Percentiles rank a stretch among this genome's conserved stretches.
Conservation (phyloP, 371 early-diverging fungal genomes). For the Mucor racemosus region DNA sequence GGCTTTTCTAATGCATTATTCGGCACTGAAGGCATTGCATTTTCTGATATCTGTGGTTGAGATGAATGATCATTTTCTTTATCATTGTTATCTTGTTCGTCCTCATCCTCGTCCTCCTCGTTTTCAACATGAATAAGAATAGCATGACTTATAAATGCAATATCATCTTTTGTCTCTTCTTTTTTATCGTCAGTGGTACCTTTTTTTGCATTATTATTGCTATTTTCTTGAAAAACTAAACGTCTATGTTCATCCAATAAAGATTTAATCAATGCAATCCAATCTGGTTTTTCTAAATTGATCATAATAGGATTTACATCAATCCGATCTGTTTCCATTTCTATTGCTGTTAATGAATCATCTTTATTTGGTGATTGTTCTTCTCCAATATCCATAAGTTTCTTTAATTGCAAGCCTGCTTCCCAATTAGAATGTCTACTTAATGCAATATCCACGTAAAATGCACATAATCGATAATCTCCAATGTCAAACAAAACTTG, state of each 20-base stretch:
- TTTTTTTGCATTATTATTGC: neutral
- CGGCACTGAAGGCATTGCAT: neutral
- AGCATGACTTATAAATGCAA: neutral
- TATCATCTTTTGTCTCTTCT: neutral
- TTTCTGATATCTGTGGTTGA: neutral
- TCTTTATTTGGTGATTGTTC: neutral
- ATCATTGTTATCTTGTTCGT: neutral
- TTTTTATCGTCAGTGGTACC: neutral
- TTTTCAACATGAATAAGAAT: neutral
- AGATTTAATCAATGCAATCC: conserved; percentile 4
- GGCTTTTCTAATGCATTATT: neutral
- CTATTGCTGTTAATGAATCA: neutral
- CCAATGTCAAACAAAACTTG: conserved; percentile 62
- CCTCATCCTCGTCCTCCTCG: neutral
- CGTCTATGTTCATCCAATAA: conserved; percentile 22
- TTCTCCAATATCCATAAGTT: neutral
- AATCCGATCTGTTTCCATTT: neutral
- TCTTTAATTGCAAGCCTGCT: conserved; percentile 3
- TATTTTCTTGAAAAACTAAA: neutral
- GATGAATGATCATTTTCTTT: neutral
- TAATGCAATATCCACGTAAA: conserved; percentile 41
- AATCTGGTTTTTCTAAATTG: conserved; percentile 12
- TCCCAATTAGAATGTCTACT: conserved; percentile 3
- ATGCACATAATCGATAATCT: conserved; percentile 51
- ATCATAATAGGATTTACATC: neutral